Percentiles rank a stretch among this genome's conserved stretches.
phyloP scores from a whole-genome alignment of 2,329 filamentous ascomycete species.

The Acephala macrosclerotiorum region DNA sequence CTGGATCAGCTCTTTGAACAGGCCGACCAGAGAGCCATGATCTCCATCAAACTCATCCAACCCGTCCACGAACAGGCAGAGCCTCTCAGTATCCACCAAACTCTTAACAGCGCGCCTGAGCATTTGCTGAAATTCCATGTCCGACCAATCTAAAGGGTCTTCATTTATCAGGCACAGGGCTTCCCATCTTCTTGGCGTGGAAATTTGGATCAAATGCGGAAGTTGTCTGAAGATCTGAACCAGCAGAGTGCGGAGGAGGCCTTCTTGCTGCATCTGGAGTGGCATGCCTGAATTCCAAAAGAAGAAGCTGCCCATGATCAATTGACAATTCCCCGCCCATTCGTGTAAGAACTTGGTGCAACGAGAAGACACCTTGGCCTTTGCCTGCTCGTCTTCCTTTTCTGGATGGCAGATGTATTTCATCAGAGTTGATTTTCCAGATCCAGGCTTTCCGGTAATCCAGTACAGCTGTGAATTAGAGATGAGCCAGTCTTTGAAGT shows the following conservation, averaged over 20 bases:
- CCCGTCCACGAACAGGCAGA: slow-evolving; percentile 8
- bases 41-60: slow-evolving; percentile 10
- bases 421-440: too few species aligned
- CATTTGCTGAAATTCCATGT: not conserved
- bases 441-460: slow-evolving; percentile 14
- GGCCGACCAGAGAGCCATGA: not conserved
- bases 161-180: not conserved
- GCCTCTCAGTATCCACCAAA: not conserved
- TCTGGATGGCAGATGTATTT: too few species aligned
- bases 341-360: too few species aligned
- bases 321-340: too few species aligned
- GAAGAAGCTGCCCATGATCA: too few species aligned
- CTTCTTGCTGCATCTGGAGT: too few species aligned
- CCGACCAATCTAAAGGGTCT: not conserved
- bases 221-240: too few species aligned
- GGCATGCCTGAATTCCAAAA: too few species aligned
- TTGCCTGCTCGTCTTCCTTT: too few species aligned
- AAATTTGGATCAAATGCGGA: too few species aligned
- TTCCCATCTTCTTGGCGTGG: slow-evolving; percentile 1
- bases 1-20: not conserved
- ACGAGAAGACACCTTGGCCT: too few species aligned
- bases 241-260: too few species aligned
- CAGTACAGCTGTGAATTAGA: not conserved
- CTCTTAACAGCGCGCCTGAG: not conserved
- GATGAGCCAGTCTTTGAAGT: not conserved